Percentiles rank a stretch among this genome's conserved stretches.
Evolutionary conservation across 148 eudicot genomes (phyloP).

Genomic region (Fagopyrum esculentum): DNA sequence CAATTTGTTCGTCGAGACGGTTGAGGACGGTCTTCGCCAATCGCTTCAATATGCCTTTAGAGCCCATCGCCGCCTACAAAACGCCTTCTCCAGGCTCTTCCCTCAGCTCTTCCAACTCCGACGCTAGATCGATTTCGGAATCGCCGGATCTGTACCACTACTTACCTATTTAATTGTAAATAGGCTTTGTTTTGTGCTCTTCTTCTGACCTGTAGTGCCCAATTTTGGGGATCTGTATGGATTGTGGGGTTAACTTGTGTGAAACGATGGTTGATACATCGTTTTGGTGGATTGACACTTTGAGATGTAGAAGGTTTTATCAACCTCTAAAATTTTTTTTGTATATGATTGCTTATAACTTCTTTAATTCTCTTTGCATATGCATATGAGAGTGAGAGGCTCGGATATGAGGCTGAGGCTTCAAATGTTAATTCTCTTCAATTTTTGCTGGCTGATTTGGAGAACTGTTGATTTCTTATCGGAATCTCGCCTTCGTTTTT

Average conservation of each 20-base stretch:
- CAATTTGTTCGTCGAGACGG: conserved; percentile 25
- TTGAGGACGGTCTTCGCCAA: conserved; percentile 23
- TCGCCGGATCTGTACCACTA: neutral
- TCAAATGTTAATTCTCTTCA: neutral
- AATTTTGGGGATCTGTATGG: conserved; percentile 22
- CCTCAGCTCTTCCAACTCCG: conserved; percentile 7
- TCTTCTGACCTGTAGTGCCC: neutral
- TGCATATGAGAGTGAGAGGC: neutral
- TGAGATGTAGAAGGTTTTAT: conserved; percentile 8
- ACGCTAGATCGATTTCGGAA: neutral
- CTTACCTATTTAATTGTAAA: conserved; percentile 7
- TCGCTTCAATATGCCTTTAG: conserved; percentile 12
- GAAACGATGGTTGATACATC: neutral
- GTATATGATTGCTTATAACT: neutral
- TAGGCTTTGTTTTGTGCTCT: neutral
- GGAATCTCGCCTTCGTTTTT: neutral
- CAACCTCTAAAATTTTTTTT: conserved; percentile 8
- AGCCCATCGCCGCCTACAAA: conserved; percentile 20
- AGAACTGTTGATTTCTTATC: neutral
- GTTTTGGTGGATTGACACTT: neutral
- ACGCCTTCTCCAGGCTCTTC: conserved; percentile 22
- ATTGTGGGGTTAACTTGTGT: conserved; percentile 11
- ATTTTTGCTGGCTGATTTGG: neutral
- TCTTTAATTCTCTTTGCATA: neutral
- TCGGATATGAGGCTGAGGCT: neutral